These are phyloP conservation scores for Antitrichia curtipendula DNA, from an alignment of 225 moss, liverwort and hornwort genomes.

Conservation along the genomic window DNA sequence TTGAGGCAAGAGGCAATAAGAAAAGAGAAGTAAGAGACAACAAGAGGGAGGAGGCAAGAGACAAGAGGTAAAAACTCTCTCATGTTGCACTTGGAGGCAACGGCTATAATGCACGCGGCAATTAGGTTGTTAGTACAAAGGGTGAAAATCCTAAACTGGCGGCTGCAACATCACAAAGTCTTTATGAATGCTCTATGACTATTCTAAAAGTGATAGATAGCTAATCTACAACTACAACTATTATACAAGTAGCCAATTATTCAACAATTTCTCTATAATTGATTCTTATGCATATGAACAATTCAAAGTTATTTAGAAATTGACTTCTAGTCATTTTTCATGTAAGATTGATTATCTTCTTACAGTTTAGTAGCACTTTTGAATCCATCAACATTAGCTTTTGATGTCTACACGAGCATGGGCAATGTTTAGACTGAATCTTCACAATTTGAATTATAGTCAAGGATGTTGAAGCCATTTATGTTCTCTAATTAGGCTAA, in stretches of 20 bases:
- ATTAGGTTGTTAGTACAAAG: rapidly evolving
- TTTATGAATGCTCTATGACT: not conserved
- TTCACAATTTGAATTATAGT: rapidly evolving
- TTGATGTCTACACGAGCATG: not conserved
- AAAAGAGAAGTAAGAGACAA: not conserved
- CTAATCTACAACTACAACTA: not conserved
- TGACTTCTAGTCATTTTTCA: not conserved
- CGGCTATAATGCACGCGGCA: rapidly evolving
- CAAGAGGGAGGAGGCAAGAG: not conserved
- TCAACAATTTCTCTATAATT: not conserved
- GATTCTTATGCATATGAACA: not conserved
- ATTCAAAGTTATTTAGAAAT: not conserved
- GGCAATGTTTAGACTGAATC: rapidly evolving
- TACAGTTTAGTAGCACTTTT: not conserved
- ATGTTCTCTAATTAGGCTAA: not conserved
- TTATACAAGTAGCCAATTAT: not conserved
- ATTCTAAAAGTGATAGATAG: not conserved
- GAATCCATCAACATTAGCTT: not conserved
- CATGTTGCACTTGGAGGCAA: not conserved
- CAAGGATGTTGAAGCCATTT: not conserved
- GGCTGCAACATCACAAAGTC: rapidly evolving
- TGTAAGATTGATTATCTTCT: not conserved
- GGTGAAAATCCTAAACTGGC: rapidly evolving
- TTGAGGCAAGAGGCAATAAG: not conserved
- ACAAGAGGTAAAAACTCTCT: not conserved